Percentiles rank a stretch among this genome's conserved stretches.
Evolutionary conservation across 202 grass and related monocot genomes (phyloP).

Genomic region (Saccharum hybrid): DNA sequence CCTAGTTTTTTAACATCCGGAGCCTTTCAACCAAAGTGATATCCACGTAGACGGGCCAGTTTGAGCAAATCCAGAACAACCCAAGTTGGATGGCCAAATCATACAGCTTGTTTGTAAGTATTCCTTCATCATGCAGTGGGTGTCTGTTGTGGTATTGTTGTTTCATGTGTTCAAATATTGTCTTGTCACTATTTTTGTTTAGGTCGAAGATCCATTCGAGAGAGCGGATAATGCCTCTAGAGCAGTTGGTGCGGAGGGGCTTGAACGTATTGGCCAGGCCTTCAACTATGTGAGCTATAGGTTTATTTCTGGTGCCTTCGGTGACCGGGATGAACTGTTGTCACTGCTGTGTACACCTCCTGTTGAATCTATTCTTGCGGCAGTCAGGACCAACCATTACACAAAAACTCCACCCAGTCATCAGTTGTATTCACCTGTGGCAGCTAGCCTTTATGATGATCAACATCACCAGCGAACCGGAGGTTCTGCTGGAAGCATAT

Average conservation of each 20-base stretch:
- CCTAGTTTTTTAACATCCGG: constrained; percentile 56
- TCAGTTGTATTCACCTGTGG: constrained; percentile 2
- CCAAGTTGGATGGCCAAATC: constrained; percentile 51
- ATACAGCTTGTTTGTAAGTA: constrained; percentile 39
- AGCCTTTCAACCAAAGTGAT: constrained; percentile 54
- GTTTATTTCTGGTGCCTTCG: constrained; percentile 28
- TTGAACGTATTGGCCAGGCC: constrained; percentile 50
- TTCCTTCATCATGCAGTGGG: no score
- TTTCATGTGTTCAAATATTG: neutral
- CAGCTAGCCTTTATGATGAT: constrained; percentile 27
- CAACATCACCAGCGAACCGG: constrained; percentile 1
- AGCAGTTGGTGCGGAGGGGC: constrained; percentile 47
- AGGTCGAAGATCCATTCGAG: constrained; percentile 88
- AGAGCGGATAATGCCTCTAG: constrained; percentile 80
- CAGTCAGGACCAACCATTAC: constrained; percentile 19
- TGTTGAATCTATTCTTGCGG: constrained; percentile 50
- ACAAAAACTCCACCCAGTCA: constrained; percentile 13
- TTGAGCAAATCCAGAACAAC: constrained; percentile 47
- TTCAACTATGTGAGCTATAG: constrained; percentile 40
- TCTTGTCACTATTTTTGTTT: constrained; percentile 11
- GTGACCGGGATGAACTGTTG: constrained; percentile 46
- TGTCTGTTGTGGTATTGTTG: neutral
- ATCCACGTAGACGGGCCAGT: constrained; percentile 65
- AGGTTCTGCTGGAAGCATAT: constrained; percentile 22
- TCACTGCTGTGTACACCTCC: constrained; percentile 56